Percentiles rank a stretch among this genome's conserved stretches.
Conservation (phyloP, 495 filamentous ascomycete genomes). For the Acidiella bohemica region DNA sequence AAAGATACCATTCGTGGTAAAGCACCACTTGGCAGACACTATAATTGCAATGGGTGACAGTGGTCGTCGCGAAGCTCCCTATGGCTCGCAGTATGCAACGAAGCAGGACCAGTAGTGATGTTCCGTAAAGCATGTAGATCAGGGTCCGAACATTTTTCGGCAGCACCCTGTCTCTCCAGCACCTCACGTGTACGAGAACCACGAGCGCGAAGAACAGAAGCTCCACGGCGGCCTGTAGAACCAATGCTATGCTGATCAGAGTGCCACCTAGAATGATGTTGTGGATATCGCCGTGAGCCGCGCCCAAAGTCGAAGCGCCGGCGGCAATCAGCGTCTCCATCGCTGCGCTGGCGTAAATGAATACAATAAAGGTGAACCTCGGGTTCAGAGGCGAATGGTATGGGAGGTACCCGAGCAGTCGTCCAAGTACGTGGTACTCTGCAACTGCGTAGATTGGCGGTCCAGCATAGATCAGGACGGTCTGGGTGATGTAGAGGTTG, state of each 20-base stretch:
- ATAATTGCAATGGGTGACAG: slow-evolving; percentile 8
- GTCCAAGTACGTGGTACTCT: slow-evolving; percentile 65
- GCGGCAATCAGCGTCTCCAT: slow-evolving; percentile 56
- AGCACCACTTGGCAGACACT: slow-evolving; percentile 20
- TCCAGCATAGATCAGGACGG: slow-evolving; percentile 17
- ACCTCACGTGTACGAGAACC: slow-evolving; percentile 34
- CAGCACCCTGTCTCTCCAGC: slow-evolving; percentile 38
- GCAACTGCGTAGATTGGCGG: slow-evolving; percentile 54
- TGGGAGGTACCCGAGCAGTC: slow-evolving; percentile 65
- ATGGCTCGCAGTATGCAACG: slow-evolving; percentile 28
- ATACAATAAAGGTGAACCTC: slow-evolving; percentile 62
- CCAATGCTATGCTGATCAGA: slow-evolving; percentile 27
- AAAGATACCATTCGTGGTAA: slow-evolving; percentile 26
- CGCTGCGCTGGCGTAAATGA: slow-evolving; percentile 46
- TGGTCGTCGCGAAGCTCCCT: slow-evolving; percentile 25
- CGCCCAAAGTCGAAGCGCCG: slow-evolving; percentile 50
- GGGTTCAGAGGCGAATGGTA: slow-evolving; percentile 67
- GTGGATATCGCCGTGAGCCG: slow-evolving; percentile 42
- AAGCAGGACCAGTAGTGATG: slow-evolving; percentile 22
- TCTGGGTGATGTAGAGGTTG: slow-evolving; percentile 25
- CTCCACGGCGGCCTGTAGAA: slow-evolving; percentile 31
- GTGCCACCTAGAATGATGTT: slow-evolving; percentile 33
- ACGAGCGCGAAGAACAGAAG: slow-evolving; percentile 27
- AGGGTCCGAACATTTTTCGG: slow-evolving; percentile 43
- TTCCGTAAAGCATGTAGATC: slow-evolving; percentile 30